These are phyloP conservation scores for Zasmidium citrigriseum DNA, from an alignment of 2,329 filamentous ascomycete genomes.

Conservation along the genomic window DNA sequence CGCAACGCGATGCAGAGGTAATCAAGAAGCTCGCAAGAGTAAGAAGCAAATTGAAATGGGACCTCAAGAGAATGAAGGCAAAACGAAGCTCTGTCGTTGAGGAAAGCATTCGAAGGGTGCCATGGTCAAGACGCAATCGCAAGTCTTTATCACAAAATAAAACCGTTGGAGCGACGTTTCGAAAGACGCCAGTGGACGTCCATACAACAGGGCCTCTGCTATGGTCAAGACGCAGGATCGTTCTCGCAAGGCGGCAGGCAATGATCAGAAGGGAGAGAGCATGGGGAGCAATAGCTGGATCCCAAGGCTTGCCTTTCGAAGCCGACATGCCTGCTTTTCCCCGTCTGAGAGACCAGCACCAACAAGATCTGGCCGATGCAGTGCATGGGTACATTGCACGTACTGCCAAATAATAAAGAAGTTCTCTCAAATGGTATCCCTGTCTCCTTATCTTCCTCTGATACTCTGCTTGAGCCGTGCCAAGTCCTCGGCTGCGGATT, in stretches of 20 bases:
- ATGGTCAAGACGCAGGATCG: background rate
- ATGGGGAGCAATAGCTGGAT: background rate
- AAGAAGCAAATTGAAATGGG: too few relatives aligned
- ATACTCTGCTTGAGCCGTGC: too few relatives aligned
- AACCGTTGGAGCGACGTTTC: background rate
- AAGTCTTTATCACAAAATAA: too few relatives aligned
- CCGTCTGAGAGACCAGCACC: background rate
- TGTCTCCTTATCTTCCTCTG: too few relatives aligned
- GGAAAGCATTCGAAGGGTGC: too few relatives aligned
- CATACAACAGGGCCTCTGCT: background rate
- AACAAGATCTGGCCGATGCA: constrained; percentile 1
- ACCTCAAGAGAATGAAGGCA: too few relatives aligned
- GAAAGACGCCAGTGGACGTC: background rate
- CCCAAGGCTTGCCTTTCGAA: background rate
- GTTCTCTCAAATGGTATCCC: too few relatives aligned
- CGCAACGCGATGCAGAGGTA: too few relatives aligned
- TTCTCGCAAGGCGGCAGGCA: background rate
- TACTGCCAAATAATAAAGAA: background rate
- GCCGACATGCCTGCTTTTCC: constrained; percentile 2
- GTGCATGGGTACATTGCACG: background rate
- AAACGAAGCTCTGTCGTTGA: too few relatives aligned
- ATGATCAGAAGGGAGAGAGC: background rate
- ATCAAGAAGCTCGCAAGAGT: too few relatives aligned
- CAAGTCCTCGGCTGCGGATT: too few relatives aligned
- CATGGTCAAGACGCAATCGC: too few relatives aligned